Conservation (phyloP, 2,329 filamentous ascomycete genomes). For the Hymenoscyphus occultus region DNA sequence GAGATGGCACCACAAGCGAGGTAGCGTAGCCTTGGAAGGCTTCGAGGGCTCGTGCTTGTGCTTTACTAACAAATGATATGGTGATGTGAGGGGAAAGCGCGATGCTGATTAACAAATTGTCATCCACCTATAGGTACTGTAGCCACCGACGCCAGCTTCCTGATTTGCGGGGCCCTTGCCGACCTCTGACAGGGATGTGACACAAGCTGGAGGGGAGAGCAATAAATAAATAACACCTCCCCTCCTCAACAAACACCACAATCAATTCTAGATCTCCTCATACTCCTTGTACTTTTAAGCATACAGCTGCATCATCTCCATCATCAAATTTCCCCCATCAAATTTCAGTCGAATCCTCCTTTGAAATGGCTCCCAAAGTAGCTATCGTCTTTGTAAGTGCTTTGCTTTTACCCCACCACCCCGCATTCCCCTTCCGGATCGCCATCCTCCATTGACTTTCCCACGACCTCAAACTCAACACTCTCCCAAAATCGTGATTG, state of each 20-base stretch:
- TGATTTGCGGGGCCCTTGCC: not conserved
- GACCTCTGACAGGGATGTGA: not conserved
- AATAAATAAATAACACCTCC: not conserved
- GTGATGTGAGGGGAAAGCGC: not conserved
- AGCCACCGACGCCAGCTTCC: not conserved
- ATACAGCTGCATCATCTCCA: not conserved
- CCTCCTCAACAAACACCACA: not conserved
- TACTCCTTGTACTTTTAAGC: not conserved
- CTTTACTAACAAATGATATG: not conserved
- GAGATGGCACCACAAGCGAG: no score
- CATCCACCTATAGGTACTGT: not conserved
- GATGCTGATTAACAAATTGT: conserved; percentile 4
- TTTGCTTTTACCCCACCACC: conserved; percentile 13
- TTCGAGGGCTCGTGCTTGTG: not conserved
- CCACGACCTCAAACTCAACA: not conserved
- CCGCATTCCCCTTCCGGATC: conserved; percentile 10
- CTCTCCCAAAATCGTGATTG: not conserved
- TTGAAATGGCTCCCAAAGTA: conserved; percentile 79
- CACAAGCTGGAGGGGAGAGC: not conserved
- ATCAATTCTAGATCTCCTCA: not conserved
- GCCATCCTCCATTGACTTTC: not conserved
- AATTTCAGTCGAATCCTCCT: not conserved
- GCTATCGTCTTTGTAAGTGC: conserved; percentile 81
- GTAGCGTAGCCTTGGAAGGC: not conserved
- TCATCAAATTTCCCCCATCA: not conserved